Evolutionary conservation across 139 green algal species (phyloP), one percentile per base, ranked within the genome.

Genomic region (Coelastrella sp.): DNA sequence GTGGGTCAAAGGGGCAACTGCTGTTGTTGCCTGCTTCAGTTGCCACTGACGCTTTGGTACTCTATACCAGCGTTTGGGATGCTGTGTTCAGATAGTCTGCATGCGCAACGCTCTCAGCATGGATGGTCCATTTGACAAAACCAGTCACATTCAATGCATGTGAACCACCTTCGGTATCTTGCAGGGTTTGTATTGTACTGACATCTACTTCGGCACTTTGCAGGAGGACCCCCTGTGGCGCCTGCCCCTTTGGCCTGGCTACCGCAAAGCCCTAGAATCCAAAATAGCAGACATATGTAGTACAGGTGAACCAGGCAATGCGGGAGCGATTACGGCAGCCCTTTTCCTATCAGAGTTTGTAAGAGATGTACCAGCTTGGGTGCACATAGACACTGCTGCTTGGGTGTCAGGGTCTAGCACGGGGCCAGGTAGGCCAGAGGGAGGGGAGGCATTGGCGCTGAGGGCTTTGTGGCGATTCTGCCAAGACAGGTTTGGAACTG

Each of bases 161-260:
- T 49, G 3, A 49, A 1, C 35, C 35, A 49, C 35, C 35, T 49
- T 49, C 7, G 65, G 65, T 73, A 73, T 73, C 65, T 9, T n/a
- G 65, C 65, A 73, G 35, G 35, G 35, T 49, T 49, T 49, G 35
- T 49, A 49, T 5, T 49, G 35, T 49, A 49, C 35, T 49, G 35
- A 49, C 35, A 49, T 5, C 35, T 49, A 49, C 35, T 49, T 49
- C 3, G 35, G 35, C 35, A 49, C 68, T 76, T 76, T 59, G 56
- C 85, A 94, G 92, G 59, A n/a, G 35, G 95, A 97, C 82, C 92
- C 91, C 20, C 60, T 97, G 56, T 97, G 95, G 95, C 93, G 95
- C 10, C 87, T 97, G 89, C 95, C 95, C 7, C 92, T 97, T 70
- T 91, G 93, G 65, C 73, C 61, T 10, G 85, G 73, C 35, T 95